These are phyloP conservation scores for Malassezia nana DNA, from an alignment of 1,284 basidiomycete genomes.

Conservation along the genomic window DNA sequence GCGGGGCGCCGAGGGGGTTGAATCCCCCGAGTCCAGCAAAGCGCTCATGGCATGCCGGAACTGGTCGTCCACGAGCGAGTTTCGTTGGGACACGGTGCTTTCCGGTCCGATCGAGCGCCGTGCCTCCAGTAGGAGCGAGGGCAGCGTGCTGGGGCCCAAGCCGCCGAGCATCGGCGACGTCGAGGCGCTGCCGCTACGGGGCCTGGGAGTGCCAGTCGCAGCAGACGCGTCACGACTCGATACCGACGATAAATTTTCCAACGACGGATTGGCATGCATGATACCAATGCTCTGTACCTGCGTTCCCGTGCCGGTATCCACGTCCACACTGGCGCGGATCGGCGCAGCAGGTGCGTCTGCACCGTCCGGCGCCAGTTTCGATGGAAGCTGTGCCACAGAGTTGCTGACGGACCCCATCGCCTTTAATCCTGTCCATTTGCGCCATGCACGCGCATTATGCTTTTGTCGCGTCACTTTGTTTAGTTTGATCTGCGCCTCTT, in stretches of 20 bases:
- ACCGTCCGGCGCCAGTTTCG: neutral
- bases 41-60: neutral
- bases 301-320: neutral
- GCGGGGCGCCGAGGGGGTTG: neutral
- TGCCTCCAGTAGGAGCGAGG: neutral
- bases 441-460: neutral
- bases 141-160: neutral
- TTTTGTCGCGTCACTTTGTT: neutral
- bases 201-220: neutral
- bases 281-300: neutral
- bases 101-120: neutral
- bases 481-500: neutral
- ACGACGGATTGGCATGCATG: neutral
- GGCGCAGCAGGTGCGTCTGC: neutral
- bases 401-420: neutral
- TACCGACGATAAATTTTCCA: neutral
- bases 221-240: neutral
- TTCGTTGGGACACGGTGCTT: neutral
- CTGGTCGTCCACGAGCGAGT: neutral
- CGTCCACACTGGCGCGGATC: neutral
- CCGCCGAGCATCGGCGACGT: neutral
- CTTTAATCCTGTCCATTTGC: neutral
- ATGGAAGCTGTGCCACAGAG: neutral
- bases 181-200: neutral
- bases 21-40: neutral